Evolutionary conservation across 2,329 filamentous ascomycete species (phyloP), one percentile per base, ranked within the genome.

Genomic region (Thielaviopsis punctulata): DNA sequence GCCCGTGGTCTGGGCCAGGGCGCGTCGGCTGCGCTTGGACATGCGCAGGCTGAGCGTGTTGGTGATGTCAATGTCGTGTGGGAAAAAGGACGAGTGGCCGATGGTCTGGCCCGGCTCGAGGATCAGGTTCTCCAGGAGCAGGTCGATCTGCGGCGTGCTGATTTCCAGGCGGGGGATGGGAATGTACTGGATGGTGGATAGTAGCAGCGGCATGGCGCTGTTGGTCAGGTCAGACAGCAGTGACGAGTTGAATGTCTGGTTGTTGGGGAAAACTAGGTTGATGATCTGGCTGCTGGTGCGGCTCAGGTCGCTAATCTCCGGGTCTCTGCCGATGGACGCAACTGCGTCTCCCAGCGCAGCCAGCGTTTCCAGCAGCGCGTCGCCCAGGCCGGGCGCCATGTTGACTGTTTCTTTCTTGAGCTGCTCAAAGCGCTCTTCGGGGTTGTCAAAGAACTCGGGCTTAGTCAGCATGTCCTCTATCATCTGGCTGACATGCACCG

Each of bases 111-210:
- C 90, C 0, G 90, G 90, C 62, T 95, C 86, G 27, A 96, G 73
- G 55, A 96, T 84, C 27, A 96, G 71, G 57, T 94, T 95, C 62
- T 96, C 90, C 2, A 96, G 69, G 1, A 96, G 69, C 4, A 96
- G 75, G 59, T 95, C 89, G 52, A 94, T 73, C 30, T 85, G 80
- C 0, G 88, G 89, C 3, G 82, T 84, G 0, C 86, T 84, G 4
- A 95, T 72, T 64, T 95, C 90, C n/a, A 95, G 66, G 4, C 90
- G 82, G 0, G 89, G 89, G 50, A 96, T 92, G 0, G 90, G 90
- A 3, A 96, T 69, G 65, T 87, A 88, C 63, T 95, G 88, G 27
- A 96, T 73, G 2, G 79, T 77, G 58, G 86, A 75, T 53, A 95
- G 76, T 3, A 88, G 61, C 12, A 87, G 68, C 0, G 90, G 90